Evolutionary conservation across 2,329 filamentous ascomycete genomes (phyloP), one percentile per base, ranked within the genome.

Genomic region (Dactylellina haptotyla): DNA sequence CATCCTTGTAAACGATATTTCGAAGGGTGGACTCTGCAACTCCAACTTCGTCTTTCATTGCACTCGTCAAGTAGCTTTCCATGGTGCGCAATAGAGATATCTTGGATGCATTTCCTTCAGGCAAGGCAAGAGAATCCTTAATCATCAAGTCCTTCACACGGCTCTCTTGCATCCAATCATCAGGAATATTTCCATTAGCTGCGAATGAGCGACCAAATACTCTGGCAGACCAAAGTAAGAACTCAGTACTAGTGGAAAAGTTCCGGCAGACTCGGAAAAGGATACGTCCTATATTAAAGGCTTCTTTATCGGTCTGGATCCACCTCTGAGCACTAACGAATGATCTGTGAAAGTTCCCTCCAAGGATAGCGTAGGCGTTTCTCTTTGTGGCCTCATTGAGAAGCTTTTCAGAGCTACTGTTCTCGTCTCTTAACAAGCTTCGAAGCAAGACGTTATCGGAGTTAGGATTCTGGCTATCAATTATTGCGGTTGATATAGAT

Each of bases 151-250:
- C 69, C 51, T 73, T 73, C 3, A 14, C 69, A 14, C 61, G 84
- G 85, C 71, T 74, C 65, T 56, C 69, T 66, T 50, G 77, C 70
- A 26, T 80, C 48, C 90, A 83, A 53, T 86, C 86, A 34, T 83
- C 80, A 14, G 88, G 86, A 4, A 92, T 85, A 62, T 87, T 84
- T 1, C 93, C 93, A 26, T 88, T 91, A 14, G 90, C 86, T 39
- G 90, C 88, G 81, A 93, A 98, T 0, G 92, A 89, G 79, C 92
- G 87, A 5, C 96, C 95, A 46, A 98, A 84, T 1, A 93, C 90
- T 75, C 89, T 87, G 2, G 91, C 93, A 46, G 91, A 90, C 96
- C 96, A 99, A 0, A 91, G 83, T 0, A 92, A 83, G 79, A 95
- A 97, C 14, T 87, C 85, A 25, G 86, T 82, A 64, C 88, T 90